Evolutionary conservation across 768 basidiomycete species (phyloP), one percentile per base, ranked within the genome.

Genomic region (Tricholoma sp.): DNA sequence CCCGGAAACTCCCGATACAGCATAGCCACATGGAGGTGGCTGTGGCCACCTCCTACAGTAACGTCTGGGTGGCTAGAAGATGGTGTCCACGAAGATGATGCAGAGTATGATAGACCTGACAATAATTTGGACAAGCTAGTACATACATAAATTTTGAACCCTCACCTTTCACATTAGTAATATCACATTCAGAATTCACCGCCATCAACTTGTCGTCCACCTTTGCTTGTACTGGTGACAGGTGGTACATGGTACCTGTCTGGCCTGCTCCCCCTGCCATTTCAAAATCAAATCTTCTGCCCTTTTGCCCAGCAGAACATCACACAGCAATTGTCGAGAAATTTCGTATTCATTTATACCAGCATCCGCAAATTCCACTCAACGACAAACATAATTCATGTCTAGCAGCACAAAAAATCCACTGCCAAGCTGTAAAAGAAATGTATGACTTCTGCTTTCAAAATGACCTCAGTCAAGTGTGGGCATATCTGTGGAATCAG

Each of bases 401-500:
- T 18, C 35, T 59, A 5, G 54, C 9, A 6, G 47, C 54, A 18
- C 31, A 55, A 22, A 47, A 59, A 51, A 59, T 59, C n/a, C 37
- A 59, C 31, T 24, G 31, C 3, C 52, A 43, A 10, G 55, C 62
- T 27, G 57, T 55, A 4, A 55, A 63, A 34, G 59, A 67, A 16
- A 61, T 62, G 57, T 70, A 69, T 61, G 57, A 61, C n/a, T n/a
- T n/a, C n/a, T n/a, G n/a, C n/a, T n/a, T n/a, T n/a, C n/a, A n/a
- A n/a, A n/a, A n/a, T n/a, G n/a, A n/a, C n/a, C n/a, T n/a, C n/a
- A n/a, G n/a, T n/a, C n/a, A n/a, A n/a, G n/a, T n/a, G n/a, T n/a
- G 66, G 67, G 69, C 66, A 6, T 69, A 70, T 56, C 27, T 70
- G 24, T 70, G 69, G 67, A 67, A 65, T 43, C 58, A 56, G 6